phyloP scores from a whole-genome alignment of 1,284 basidiomycete genomes.

The Ustilago nuda region DNA sequence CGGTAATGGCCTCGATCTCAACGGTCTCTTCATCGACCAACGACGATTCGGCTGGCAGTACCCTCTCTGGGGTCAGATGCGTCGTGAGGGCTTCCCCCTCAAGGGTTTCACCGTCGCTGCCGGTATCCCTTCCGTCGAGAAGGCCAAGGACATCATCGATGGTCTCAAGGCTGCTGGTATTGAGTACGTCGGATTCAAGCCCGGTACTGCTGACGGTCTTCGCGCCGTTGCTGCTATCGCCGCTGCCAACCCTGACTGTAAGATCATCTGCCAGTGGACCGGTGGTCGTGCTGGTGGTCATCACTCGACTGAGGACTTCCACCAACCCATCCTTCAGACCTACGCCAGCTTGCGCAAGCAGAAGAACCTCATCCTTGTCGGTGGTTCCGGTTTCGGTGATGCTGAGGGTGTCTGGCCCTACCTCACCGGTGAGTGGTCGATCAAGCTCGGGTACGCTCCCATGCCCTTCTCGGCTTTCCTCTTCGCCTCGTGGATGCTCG shows the following conservation, averaged over 20 bases:
- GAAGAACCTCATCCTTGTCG: constrained; percentile 88
- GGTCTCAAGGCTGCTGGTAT: constrained; percentile 83
- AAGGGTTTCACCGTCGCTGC: constrained; percentile 99
- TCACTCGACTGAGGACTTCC: constrained; percentile 98
- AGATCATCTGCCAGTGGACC: constrained; percentile 99
- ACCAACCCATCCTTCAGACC: constrained; percentile 91
- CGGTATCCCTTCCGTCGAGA: constrained; percentile 90
- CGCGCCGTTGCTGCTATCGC: constrained; percentile 97
- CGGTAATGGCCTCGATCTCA: constrained; percentile 80
- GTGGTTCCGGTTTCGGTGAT: constrained; percentile 95
- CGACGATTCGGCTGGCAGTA: constrained; percentile 94
- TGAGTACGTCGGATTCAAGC: constrained; percentile 96
- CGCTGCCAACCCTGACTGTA: constrained; percentile 91
- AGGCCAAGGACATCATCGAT: constrained; percentile 90
- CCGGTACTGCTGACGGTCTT: constrained; percentile 95
- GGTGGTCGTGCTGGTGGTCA: constrained; percentile 99
- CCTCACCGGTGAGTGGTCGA: constrained; percentile 94
- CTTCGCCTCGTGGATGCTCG: constrained; percentile 96
- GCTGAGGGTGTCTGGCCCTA: constrained; percentile 98
- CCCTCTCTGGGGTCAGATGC: constrained; percentile 97
- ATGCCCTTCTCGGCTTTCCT: constrained; percentile 98
- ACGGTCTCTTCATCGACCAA: constrained; percentile 97
- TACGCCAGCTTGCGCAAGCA: constrained; percentile 91
- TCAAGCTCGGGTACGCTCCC: constrained; percentile 84
- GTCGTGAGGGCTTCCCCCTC: constrained; percentile 90